Evolutionary conservation across 768 basidiomycete species (phyloP).

Genomic region (Lentinus brumalis): DNA sequence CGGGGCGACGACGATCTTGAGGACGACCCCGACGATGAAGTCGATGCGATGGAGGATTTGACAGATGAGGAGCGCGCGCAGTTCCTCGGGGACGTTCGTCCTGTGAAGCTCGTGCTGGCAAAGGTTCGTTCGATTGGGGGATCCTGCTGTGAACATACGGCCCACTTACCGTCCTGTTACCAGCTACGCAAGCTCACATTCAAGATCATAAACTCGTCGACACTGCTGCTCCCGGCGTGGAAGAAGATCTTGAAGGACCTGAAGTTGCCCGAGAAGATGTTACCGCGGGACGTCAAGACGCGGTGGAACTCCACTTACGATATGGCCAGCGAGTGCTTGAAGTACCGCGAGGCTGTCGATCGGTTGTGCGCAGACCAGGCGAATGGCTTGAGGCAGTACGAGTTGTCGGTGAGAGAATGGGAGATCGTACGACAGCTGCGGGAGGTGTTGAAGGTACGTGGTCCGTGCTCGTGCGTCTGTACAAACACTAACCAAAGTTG

Average conservation of each 20-base stretch:
- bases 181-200: slow-evolving; percentile 21
- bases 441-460: neutral
- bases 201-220: slow-evolving; percentile 30
- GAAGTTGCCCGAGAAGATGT: slow-evolving; percentile 21
- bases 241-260: slow-evolving; percentile 13
- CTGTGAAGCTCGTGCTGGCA: slow-evolving; percentile 30
- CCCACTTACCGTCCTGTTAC: no score
- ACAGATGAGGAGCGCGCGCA: slow-evolving; percentile 11
- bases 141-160: no score
- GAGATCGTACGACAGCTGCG: slow-evolving; percentile 10
- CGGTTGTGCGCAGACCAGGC: slow-evolving; percentile 21
- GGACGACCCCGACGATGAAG: slow-evolving; percentile 25
- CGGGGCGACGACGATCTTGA: neutral
- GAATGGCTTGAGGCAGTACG: slow-evolving; percentile 20
- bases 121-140: slow-evolving; percentile 35
- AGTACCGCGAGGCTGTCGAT: slow-evolving; percentile 30
- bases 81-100: slow-evolving; percentile 24
- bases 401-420: slow-evolving; percentile 36
- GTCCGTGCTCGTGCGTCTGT: neutral
- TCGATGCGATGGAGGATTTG: slow-evolving; percentile 28
- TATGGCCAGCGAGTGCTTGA: slow-evolving; percentile 35
- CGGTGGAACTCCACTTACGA: slow-evolving; percentile 42
- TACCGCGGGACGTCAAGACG: slow-evolving; percentile 41
- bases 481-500: neutral
- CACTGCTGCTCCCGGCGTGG: slow-evolving; percentile 35